phyloP scores from a whole-genome alignment of 208 protist species.

The Wallacemonas sp. region DNA sequence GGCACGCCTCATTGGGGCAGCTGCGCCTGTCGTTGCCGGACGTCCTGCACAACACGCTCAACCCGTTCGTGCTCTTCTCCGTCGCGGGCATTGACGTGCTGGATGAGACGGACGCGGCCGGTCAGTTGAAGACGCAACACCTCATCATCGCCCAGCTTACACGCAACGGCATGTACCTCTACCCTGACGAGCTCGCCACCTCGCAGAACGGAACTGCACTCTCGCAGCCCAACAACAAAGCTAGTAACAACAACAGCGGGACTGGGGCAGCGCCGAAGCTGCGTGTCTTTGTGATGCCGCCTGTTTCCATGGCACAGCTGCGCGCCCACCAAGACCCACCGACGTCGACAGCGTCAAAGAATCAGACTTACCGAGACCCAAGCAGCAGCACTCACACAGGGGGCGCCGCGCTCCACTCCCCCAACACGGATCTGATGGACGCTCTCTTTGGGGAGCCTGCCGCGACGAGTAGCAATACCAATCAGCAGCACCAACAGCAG shows the following conservation, averaged over 20 bases:
- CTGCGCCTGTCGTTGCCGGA: constrained; percentile 4
- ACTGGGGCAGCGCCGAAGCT: not conserved
- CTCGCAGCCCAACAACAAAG: not conserved
- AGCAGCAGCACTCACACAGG: not conserved
- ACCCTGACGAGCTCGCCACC: constrained; percentile 5
- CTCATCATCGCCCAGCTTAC: not conserved
- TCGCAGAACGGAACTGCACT: too few species aligned
- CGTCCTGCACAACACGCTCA: constrained; percentile 12
- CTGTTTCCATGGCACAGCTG: not conserved
- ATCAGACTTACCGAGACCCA: too few species aligned
- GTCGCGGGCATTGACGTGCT: constrained; percentile 16
- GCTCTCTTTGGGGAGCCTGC: constrained; percentile 11
- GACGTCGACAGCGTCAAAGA: too few species aligned
- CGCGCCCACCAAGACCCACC: constrained; percentile 3
- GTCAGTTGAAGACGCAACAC: constrained; percentile 1
- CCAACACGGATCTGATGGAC: constrained; percentile 18
- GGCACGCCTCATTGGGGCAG: not conserved
- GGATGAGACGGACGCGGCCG: constrained; percentile 14
- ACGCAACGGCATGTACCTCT: constrained; percentile 15
- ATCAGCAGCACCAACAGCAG: too few species aligned
- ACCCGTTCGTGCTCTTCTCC: constrained; percentile 9
- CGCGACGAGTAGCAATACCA: not conserved
- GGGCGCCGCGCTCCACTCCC: not conserved
- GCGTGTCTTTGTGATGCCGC: not conserved
- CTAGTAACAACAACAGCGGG: not conserved